Evolutionary conservation across 768 basidiomycete genomes (phyloP).

Genomic region (Amanita polypyramis): DNA sequence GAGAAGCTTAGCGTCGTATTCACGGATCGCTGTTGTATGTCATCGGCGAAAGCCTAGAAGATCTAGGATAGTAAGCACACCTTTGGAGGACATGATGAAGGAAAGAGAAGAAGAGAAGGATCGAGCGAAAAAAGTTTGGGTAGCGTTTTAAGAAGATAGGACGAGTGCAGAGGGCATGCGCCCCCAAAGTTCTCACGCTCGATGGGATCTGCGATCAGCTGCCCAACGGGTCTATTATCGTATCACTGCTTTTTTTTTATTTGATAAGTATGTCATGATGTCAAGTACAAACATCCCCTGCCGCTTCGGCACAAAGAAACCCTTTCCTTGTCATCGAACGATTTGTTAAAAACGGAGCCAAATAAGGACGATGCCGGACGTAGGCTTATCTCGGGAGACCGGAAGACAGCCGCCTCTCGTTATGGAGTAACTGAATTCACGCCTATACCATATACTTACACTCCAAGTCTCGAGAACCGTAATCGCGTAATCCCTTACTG

Average conservation of each 20-base stretch:
- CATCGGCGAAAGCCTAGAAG: conserved; percentile 3
- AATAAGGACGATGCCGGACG: too few relatives aligned
- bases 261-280: not conserved
- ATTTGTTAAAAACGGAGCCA: too few relatives aligned
- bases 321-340: too few relatives aligned
- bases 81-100: conserved; percentile 35
- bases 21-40: conserved; percentile 54
- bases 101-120: conserved; percentile 13
- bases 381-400: too few relatives aligned
- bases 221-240: too few relatives aligned
- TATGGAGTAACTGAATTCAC: too few relatives aligned
- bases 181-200: conserved; percentile 24
- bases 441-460: too few relatives aligned
- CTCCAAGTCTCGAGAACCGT: too few relatives aligned
- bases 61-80: conserved; percentile 14
- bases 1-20: conserved; percentile 98
- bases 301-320: too few relatives aligned
- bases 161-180: not conserved
- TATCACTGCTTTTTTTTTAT: too few relatives aligned
- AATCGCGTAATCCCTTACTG: too few relatives aligned
- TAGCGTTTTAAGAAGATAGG: conserved; percentile 6
- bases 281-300: not conserved
- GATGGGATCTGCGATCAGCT: not conserved
- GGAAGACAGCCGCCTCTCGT: too few relatives aligned
- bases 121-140: conserved; percentile 12